Evolutionary conservation across 495 filamentous ascomycete genomes (phyloP).

Genomic region (Lichina pygmaea): DNA sequence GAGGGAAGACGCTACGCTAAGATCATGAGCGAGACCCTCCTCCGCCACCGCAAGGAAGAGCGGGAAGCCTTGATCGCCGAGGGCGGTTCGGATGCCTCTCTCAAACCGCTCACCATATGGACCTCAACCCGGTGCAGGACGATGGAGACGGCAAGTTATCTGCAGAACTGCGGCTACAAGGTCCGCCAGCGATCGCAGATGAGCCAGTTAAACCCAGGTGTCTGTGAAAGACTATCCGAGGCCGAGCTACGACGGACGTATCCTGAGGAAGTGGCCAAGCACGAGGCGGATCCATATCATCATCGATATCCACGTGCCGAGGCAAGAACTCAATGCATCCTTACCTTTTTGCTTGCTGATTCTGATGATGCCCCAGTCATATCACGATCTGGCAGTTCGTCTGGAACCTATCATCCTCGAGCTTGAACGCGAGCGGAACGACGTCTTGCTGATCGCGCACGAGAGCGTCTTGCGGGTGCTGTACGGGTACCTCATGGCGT

Average conservation of each 20-base stretch:
- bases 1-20: slow-evolving; percentile 65
- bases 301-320: slow-evolving; percentile 90
- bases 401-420: slow-evolving; percentile 98
- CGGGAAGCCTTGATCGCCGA: slow-evolving; percentile 35
- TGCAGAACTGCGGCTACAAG: slow-evolving; percentile 52
- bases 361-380: slow-evolving; percentile 31
- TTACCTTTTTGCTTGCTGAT: neutral
- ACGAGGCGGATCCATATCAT: slow-evolving; percentile 88
- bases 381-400: slow-evolving; percentile 90
- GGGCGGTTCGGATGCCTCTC: slow-evolving; percentile 36
- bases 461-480: slow-evolving; percentile 88
- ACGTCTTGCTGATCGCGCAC: slow-evolving; percentile 91
- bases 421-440: slow-evolving; percentile 87
- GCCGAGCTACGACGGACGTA: slow-evolving; percentile 51
- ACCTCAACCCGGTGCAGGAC: slow-evolving; percentile 77
- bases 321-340: slow-evolving; percentile 20
- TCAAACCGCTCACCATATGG: slow-evolving; percentile 76
- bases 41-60: slow-evolving; percentile 61
- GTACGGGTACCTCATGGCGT: slow-evolving; percentile 97
- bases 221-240: slow-evolving; percentile 78
- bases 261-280: slow-evolving; percentile 74
- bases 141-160: slow-evolving; percentile 65
- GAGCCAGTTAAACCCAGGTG: slow-evolving; percentile 87
- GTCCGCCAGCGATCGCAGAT: slow-evolving; percentile 81
- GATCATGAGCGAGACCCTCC: slow-evolving; percentile 61